phyloP scores from a whole-genome alignment of 306 rosid genomes.

The Vigna reflexopilosa region DNA sequence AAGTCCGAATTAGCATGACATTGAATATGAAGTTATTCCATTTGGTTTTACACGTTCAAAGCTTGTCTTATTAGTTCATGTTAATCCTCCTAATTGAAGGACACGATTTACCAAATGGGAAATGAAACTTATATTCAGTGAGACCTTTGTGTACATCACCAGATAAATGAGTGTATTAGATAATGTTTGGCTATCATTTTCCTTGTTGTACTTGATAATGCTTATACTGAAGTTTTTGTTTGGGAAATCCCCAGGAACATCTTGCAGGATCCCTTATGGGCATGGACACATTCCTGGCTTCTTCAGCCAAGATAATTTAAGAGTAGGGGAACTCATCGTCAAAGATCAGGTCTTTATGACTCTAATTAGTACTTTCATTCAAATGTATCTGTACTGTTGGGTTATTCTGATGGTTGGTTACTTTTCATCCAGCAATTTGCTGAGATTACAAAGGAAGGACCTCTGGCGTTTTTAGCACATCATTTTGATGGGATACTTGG shows the following conservation, averaged over 20 bases:
- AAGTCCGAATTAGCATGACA: neutral
- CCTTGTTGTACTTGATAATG: neutral
- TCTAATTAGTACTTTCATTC: conserved; percentile 4
- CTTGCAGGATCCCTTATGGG: conserved; percentile 55
- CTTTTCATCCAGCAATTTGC: conserved; percentile 51
- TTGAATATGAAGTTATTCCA: neutral
- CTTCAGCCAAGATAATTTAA: conserved; percentile 55
- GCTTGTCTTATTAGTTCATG: neutral
- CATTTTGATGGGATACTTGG: conserved; percentile 60
- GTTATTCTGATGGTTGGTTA: conserved; percentile 18
- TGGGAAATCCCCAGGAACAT: conserved; percentile 47
- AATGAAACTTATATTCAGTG: neutral
- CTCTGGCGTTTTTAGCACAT: conserved; percentile 45
- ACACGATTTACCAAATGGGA: neutral
- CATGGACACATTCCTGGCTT: conserved; percentile 51
- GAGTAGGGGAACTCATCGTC: conserved; percentile 50
- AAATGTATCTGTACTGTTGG: conserved; percentile 7
- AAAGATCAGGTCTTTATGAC: conserved; percentile 46
- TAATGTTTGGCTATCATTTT: neutral
- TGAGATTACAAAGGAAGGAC: conserved; percentile 52
- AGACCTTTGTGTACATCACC: neutral
- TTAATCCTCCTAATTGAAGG: neutral
- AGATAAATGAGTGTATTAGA: neutral
- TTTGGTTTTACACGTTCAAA: conserved; percentile 1
- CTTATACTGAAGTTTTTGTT: conserved; percentile 30